Percentiles rank a stretch among this genome's conserved stretches.
These are phyloP conservation scores for Orbilia brochopaga DNA, from an alignment of 2,329 filamentous ascomycete genomes.

Conservation along the genomic window DNA sequence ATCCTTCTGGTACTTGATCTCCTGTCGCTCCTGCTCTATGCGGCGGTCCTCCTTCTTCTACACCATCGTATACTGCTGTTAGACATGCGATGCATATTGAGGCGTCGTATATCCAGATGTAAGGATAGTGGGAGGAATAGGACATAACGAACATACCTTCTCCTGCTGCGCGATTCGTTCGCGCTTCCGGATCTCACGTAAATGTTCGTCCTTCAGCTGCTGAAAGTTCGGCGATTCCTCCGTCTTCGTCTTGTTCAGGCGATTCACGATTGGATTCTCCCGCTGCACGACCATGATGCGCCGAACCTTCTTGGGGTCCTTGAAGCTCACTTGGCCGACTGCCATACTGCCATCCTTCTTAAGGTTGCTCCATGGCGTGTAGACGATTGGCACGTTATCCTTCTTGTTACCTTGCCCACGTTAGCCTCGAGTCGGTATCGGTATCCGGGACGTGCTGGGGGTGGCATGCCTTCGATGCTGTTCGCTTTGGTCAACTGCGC, in stretches of 20 bases:
- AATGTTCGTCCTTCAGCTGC: conserved; percentile 78
- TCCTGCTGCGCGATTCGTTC: conserved; percentile 70
- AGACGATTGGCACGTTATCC: conserved; percentile 94
- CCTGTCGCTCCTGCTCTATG: conserved; percentile 78
- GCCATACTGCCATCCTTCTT: conserved; percentile 97
- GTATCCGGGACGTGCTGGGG: neutral
- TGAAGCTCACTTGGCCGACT: conserved; percentile 91
- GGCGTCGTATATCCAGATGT: conserved; percentile 56
- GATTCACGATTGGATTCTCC: conserved; percentile 90
- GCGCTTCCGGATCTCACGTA: conserved; percentile 72
- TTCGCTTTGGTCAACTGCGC: conserved; percentile 99
- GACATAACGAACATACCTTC: conserved; percentile 62
- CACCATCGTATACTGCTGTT: conserved; percentile 52
- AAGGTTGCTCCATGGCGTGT: conserved; percentile 96
- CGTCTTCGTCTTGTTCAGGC: conserved; percentile 94
- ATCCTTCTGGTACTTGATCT: conserved; percentile 94
- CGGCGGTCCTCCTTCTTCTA: conserved; percentile 78
- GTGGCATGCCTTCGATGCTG: conserved; percentile 80
- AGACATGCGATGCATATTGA: conserved; percentile 50
- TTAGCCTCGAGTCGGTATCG: conserved; percentile 28
- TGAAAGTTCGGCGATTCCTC: conserved; percentile 85
- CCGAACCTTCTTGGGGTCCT: conserved; percentile 84
- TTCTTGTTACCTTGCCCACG: conserved; percentile 83
- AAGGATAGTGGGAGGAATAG: conserved; percentile 14
- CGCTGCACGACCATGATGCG: conserved; percentile 78